phyloP scores from a whole-genome alignment of 176 grass and related monocot species.

The Oryza coarctata region DNA sequence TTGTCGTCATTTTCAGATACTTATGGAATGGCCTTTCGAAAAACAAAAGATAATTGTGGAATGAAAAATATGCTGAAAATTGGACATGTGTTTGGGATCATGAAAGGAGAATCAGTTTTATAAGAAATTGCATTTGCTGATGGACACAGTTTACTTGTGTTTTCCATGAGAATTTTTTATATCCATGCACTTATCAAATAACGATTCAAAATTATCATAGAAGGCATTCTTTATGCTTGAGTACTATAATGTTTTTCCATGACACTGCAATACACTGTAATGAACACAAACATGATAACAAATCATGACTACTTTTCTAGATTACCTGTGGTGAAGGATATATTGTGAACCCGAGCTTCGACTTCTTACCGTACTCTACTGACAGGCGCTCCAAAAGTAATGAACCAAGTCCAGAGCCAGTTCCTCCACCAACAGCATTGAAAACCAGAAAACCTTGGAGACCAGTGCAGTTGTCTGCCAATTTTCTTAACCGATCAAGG shows the following conservation, averaged over 20 bases:
- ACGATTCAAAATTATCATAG: background rate
- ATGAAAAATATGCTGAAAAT: background rate
- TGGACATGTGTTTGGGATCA: background rate
- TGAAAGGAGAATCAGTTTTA: background rate
- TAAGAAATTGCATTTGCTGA: background rate
- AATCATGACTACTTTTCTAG: background rate
- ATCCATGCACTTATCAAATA: background rate
- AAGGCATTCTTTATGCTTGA: background rate
- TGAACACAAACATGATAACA: background rate
- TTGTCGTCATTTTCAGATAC: background rate
- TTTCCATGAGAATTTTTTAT: background rate
- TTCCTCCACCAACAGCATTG: slow-evolving; percentile 78
- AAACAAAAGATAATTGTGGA: background rate
- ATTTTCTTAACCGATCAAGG: slow-evolving; percentile 73
- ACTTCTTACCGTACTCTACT: slow-evolving; percentile 80
- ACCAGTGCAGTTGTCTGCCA: slow-evolving; percentile 83
- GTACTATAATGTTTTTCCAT: background rate
- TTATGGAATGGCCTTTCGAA: background rate
- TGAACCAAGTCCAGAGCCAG: slow-evolving; percentile 76
- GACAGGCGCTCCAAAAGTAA: slow-evolving; percentile 74
- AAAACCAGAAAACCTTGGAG: slow-evolving; percentile 83
- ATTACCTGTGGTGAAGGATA: slow-evolving; percentile 77
- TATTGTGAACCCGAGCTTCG: slow-evolving; percentile 86
- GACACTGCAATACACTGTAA: background rate
- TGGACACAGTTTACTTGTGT: background rate